These are phyloP conservation scores for Crithidia fasciculata DNA, from an alignment of 208 protist species.

Conservation along the genomic window DNA sequence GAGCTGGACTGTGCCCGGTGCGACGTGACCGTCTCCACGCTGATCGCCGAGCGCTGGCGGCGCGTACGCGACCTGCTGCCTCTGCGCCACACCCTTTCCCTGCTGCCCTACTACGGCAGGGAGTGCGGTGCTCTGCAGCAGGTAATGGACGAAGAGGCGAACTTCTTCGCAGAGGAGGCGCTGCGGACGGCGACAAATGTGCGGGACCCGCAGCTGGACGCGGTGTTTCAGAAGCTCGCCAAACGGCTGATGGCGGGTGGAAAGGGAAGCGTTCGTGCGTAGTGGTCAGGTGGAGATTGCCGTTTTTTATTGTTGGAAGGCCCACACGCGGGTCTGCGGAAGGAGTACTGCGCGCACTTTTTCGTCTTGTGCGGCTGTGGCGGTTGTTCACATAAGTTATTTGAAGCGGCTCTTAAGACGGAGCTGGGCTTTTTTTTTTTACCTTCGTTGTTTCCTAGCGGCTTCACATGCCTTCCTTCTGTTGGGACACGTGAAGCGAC, in stretches of 20 bases:
- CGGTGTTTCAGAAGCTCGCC: slow-evolving; percentile 22
- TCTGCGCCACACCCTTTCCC: slow-evolving; percentile 46
- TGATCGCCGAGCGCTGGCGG: slow-evolving; percentile 67
- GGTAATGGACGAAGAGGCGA: slow-evolving; percentile 82
- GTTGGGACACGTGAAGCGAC: too few species aligned
- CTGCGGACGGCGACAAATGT: slow-evolving; percentile 13
- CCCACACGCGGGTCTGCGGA: not conserved
- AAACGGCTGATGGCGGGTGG: slow-evolving; percentile 5
- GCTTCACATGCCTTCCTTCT: too few species aligned
- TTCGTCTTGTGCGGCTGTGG: not conserved
- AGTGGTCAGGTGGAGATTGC: not conserved
- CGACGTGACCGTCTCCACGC: slow-evolving; percentile 42
- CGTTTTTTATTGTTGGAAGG: not conserved
- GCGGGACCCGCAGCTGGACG: slow-evolving; percentile 13
- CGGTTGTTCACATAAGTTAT: too few species aligned
- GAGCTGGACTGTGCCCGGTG: slow-evolving; percentile 69
- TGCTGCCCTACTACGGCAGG: slow-evolving; percentile 60
- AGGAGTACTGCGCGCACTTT: not conserved
- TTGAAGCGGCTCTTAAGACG: too few species aligned
- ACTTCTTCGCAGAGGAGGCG: slow-evolving; percentile 52
- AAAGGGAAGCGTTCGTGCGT: slow-evolving; percentile 2
- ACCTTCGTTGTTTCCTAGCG: too few species aligned
- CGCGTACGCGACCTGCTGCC: slow-evolving; percentile 57
- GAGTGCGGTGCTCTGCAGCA: slow-evolving; percentile 74
- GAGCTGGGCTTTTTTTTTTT: too few species aligned